Percentiles rank a stretch among this genome's conserved stretches.
These are phyloP conservation scores for Wickerhamiella pararugosa DNA, from an alignment of 1,139 yeast genomes.

Conservation along the genomic window DNA sequence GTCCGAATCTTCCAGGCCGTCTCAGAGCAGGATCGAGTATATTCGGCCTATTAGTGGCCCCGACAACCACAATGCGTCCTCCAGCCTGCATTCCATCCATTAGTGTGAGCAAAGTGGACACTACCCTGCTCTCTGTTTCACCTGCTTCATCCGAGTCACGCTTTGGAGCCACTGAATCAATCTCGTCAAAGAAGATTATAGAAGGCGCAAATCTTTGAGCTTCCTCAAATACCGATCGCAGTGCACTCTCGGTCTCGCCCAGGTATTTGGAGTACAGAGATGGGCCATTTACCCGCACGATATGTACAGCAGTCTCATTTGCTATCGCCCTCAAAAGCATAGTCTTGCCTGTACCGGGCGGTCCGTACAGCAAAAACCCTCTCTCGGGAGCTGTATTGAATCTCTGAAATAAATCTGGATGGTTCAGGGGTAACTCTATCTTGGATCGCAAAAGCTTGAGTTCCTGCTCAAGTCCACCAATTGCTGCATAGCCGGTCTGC, in stretches of 20 bases:
- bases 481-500: slow-evolving; percentile 31
- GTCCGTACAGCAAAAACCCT: slow-evolving; percentile 83
- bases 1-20: slow-evolving; percentile 94
- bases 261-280: slow-evolving; percentile 81
- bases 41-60: slow-evolving; percentile 97
- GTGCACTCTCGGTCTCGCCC: slow-evolving; percentile 82
- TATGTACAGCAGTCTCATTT: slow-evolving; percentile 53
- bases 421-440: slow-evolving; percentile 65
- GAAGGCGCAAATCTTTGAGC: slow-evolving; percentile 78
- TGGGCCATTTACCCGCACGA: slow-evolving; percentile 77
- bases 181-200: slow-evolving; percentile 77
- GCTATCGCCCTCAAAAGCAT: slow-evolving; percentile 78
- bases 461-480: slow-evolving; percentile 70
- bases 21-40: slow-evolving; percentile 94
- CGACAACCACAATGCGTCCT: slow-evolving; percentile 95
- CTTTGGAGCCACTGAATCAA: slow-evolving; percentile 79
- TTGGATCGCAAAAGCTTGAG: slow-evolving; percentile 47
- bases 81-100: slow-evolving; percentile 99
- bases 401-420: slow-evolving; percentile 59
- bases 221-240: slow-evolving; percentile 70
- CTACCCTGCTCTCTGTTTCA: slow-evolving; percentile 79
- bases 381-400: slow-evolving; percentile 77
- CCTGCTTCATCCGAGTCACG: slow-evolving; percentile 74
- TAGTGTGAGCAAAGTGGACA: slow-evolving; percentile 78
- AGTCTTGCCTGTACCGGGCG: slow-evolving; percentile 96